Evolutionary conservation across 2,329 filamentous ascomycete species (phyloP).

Genomic region (Paradendryphiella salina): DNA sequence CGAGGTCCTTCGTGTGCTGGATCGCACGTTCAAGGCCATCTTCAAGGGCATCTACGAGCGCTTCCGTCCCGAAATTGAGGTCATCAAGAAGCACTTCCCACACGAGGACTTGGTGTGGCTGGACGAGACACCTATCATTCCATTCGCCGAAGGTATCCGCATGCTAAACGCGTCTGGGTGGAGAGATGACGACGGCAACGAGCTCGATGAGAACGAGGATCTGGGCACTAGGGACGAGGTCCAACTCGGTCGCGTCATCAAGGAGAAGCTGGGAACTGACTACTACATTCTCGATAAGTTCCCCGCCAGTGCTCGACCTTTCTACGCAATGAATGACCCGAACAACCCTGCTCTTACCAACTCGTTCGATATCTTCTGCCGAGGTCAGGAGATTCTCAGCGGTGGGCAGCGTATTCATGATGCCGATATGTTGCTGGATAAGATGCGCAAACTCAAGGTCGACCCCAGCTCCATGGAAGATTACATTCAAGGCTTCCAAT

Average conservation of each 20-base stretch:
- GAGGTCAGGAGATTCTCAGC: constrained; percentile 89
- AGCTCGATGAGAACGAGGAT: constrained; percentile 73
- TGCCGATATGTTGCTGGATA: constrained; percentile 70
- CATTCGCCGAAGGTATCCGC: constrained; percentile 76
- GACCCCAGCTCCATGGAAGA: constrained; percentile 84
- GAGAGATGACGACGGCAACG: constrained; percentile 75
- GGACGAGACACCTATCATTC: constrained; percentile 79
- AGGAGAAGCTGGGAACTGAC: constrained; percentile 83
- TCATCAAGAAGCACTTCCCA: constrained; percentile 81
- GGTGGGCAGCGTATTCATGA: constrained; percentile 94
- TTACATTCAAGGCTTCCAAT: constrained; percentile 85
- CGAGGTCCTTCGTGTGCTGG: constrained; percentile 78
- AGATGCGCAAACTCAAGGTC: constrained; percentile 76
- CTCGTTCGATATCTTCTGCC: constrained; percentile 93
- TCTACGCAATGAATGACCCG: constrained; percentile 86
- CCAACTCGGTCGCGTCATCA: constrained; percentile 79
- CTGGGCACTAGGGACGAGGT: constrained; percentile 85
- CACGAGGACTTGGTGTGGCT: constrained; percentile 85
- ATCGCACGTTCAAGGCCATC: constrained; percentile 79
- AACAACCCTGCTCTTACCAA: constrained; percentile 76
- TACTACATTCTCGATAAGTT: constrained; percentile 97
- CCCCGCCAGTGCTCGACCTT: constrained; percentile 78
- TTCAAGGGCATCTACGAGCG: constrained; percentile 71
- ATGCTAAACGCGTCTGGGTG: constrained; percentile 80
- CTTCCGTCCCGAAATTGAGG: constrained; percentile 72